Evolutionary conservation across 257 asterid species (phyloP).

Genomic region (Eucommia ulmoides): DNA sequence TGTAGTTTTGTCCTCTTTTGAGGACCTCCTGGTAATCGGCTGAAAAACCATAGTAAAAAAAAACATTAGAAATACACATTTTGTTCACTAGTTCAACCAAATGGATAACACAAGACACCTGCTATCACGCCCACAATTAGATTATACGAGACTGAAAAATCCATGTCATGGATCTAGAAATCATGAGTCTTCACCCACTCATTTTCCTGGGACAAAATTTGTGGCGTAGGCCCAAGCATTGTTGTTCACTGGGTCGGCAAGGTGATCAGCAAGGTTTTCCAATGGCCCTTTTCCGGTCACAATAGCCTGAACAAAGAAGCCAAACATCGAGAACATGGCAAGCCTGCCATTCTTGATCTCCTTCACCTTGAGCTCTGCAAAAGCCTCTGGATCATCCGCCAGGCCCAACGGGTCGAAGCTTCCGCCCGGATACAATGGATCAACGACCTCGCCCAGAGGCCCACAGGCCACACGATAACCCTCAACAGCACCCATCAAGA

Average conservation of each 20-base stretch:
- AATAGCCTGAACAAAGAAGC: slow-evolving; percentile 35
- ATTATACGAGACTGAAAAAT: too few species aligned
- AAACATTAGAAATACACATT: too few species aligned
- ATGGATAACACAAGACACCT: too few species aligned
- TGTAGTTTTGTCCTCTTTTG: too few species aligned
- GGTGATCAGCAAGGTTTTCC: slow-evolving; percentile 20
- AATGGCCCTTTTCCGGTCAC: slow-evolving; percentile 27
- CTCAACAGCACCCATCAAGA: slow-evolving; percentile 35
- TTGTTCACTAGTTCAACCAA: too few species aligned
- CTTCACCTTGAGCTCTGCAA: slow-evolving; percentile 44
- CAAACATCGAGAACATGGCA: slow-evolving; percentile 41
- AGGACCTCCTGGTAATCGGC: too few species aligned
- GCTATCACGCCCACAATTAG: too few species aligned
- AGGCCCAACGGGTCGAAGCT: slow-evolving; percentile 50
- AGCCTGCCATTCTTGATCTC: slow-evolving; percentile 44
- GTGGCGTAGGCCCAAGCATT: slow-evolving; percentile 23
- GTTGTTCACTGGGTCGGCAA: slow-evolving; percentile 20
- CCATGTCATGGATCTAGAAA: too few species aligned
- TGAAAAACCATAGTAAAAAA: too few species aligned
- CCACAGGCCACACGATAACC: slow-evolving; percentile 35
- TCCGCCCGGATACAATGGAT: slow-evolving; percentile 42
- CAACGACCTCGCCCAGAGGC: slow-evolving; percentile 31
- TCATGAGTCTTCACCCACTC: too few species aligned
- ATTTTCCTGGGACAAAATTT: slow-evolving; percentile 22
- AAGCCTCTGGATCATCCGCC: slow-evolving; percentile 48